These are phyloP conservation scores for Ilyonectria sp. DNA, from an alignment of 2,329 filamentous ascomycete genomes.

Conservation along the genomic window DNA sequence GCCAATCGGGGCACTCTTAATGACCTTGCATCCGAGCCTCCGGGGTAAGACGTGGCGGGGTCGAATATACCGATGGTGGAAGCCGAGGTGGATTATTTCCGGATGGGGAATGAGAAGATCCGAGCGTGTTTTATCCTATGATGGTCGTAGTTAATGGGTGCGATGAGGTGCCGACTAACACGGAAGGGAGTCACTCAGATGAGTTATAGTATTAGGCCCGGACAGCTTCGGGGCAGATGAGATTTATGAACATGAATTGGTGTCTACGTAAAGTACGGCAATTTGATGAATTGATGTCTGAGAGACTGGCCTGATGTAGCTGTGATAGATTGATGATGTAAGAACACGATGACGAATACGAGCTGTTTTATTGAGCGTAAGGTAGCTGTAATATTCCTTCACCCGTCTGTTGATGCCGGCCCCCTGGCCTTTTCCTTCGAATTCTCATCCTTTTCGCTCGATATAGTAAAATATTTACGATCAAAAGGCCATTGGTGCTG, in stretches of 20 bases:
- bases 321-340: no score
- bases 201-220: no score
- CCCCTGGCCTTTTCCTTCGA: no score
- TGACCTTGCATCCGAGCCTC: not conserved
- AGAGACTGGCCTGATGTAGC: no score
- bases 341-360: no score
- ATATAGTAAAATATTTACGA: not conserved
- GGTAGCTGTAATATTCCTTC: not conserved
- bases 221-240: no score
- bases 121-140: not conserved
- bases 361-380: no score
- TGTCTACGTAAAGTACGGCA: no score
- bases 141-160: not conserved
- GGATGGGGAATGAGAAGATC: not conserved
- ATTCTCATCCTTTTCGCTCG: not conserved
- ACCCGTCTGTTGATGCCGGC: no score
- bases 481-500: not conserved
- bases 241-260: no score
- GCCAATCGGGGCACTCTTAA: conserved; percentile 16
- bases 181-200: no score
- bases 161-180: not conserved
- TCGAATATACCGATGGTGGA: not conserved
- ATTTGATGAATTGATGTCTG: no score
- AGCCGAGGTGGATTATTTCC: conserved; percentile 1
- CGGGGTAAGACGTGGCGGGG: conserved; percentile 5